A percentile compares a stretch with the other conserved stretches of the same genome.
Conservation (phyloP, 179 eudicot genomes). For the Beta macrorhiza region DNA sequence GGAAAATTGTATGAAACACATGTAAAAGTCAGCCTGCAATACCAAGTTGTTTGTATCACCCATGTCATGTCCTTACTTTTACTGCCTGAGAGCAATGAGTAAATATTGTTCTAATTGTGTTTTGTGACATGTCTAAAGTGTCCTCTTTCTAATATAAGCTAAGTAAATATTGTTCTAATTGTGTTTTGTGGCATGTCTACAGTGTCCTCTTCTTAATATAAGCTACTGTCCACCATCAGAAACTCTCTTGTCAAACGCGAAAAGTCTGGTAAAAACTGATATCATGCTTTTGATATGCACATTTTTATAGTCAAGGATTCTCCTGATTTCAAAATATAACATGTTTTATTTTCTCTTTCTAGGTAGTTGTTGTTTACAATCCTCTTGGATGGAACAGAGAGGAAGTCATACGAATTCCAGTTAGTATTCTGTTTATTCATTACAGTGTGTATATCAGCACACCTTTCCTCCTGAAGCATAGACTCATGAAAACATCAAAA, state of each 20-base stretch:
- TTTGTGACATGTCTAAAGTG: slow-evolving; percentile 51
- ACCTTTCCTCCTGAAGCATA: not conserved
- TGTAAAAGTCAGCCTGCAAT: not conserved
- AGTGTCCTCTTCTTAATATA: slow-evolving; percentile 94
- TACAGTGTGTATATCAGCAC: not conserved
- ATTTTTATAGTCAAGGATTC: slow-evolving; percentile 2
- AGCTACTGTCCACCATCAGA: slow-evolving; percentile 95
- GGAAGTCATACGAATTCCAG: slow-evolving; percentile 82
- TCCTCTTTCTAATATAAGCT: slow-evolving; percentile 82
- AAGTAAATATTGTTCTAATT: slow-evolving; percentile 18
- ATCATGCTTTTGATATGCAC: slow-evolving; percentile 8
- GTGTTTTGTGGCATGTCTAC: slow-evolving; percentile 32
- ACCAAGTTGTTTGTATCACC: not conserved
- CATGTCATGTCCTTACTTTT: not conserved
- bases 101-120: slow-evolving; percentile 21
- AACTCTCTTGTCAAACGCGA: slow-evolving; percentile 56
- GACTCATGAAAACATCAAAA: not conserved
- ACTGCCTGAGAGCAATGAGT: not conserved
- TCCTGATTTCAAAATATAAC: slow-evolving; percentile 5
- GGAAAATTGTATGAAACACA: not conserved
- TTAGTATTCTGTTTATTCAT: slow-evolving; percentile 38
- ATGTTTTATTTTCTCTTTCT: slow-evolving; percentile 13
- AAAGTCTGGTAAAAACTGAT: slow-evolving; percentile 52
- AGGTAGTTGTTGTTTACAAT: slow-evolving; percentile 82
- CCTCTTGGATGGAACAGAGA: slow-evolving; percentile 91